Conservation (phyloP, 371 early-diverging fungal species). For the Mucor indicus region DNA sequence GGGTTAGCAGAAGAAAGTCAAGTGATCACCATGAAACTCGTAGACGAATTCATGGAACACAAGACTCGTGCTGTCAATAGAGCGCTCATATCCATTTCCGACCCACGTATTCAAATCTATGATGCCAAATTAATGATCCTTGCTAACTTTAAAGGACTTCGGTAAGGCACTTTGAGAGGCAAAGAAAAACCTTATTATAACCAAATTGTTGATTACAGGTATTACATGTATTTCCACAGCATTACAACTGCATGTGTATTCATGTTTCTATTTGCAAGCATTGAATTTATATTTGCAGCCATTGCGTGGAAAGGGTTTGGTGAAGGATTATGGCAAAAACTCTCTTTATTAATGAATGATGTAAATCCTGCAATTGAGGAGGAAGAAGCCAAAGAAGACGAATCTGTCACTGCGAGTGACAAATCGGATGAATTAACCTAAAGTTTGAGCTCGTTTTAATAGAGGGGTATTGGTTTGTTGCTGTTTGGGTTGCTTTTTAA, state of each 20-base stretch:
- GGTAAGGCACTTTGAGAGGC: conserved; percentile 58
- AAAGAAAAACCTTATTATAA: neutral
- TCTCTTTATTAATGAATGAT: neutral
- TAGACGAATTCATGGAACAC: conserved; percentile 69
- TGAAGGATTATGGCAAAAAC: conserved; percentile 7
- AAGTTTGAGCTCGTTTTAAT: no score
- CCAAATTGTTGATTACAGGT: conserved; percentile 12
- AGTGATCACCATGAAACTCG: conserved; percentile 54
- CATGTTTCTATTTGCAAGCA: conserved; percentile 57
- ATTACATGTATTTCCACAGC: conserved; percentile 81
- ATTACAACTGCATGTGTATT: conserved; percentile 62
- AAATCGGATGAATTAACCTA: no score
- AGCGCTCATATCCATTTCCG: conserved; percentile 60
- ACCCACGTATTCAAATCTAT: conserved; percentile 67
- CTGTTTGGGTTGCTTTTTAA: neutral
- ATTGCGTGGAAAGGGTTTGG: conserved; percentile 62
- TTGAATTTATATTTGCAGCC: conserved; percentile 62
- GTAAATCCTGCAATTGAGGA: neutral
- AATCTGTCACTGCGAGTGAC: no score
- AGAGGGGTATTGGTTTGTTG: no score
- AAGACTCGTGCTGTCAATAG: conserved; percentile 53
- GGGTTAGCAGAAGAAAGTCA: conserved; percentile 71
- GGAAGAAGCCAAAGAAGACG: neutral
- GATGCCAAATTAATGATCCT: conserved; percentile 58
- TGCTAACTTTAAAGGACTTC: conserved; percentile 79